Evolutionary conservation across 169 alveolate genomes (phyloP).

Genomic region (Plasmodium inui): DNA sequence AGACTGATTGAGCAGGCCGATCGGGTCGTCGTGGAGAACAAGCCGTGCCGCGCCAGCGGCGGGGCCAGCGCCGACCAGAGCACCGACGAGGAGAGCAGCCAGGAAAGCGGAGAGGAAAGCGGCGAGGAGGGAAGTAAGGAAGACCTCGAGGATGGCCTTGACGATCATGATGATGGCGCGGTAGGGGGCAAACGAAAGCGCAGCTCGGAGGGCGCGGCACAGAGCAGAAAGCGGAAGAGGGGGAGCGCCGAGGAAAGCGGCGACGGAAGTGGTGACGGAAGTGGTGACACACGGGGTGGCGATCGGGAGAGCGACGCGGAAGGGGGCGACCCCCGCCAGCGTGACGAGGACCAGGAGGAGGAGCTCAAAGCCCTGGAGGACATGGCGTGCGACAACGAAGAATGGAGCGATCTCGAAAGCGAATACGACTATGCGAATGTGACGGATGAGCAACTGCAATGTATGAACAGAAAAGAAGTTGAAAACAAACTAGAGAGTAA

Average conservation of each 20-base stretch:
- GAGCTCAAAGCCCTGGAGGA: constrained; percentile 64
- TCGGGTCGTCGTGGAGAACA: constrained; percentile 19
- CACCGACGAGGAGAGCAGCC: neutral
- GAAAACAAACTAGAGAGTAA: constrained; percentile 80
- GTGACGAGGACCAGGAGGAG: constrained; percentile 32
- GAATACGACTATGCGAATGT: constrained; percentile 72
- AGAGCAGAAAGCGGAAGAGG: neutral
- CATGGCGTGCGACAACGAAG: constrained; percentile 29
- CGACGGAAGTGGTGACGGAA: neutral
- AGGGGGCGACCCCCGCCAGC: neutral
- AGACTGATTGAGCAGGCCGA: constrained; percentile 37
- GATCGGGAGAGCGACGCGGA: neutral
- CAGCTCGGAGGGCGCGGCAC: neutral
- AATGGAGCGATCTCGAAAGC: constrained; percentile 53
- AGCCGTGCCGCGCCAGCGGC: neutral
- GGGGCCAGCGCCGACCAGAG: neutral
- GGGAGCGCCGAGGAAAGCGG: neutral
- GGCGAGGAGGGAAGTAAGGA: neutral
- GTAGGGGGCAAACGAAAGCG: neutral
- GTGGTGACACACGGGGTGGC: neutral
- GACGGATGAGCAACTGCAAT: constrained; percentile 75
- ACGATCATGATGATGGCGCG: neutral
- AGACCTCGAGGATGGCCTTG: neutral
- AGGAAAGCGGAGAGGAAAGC: neutral
- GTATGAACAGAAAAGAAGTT: constrained; percentile 78